phyloP scores from a whole-genome alignment of 1,284 basidiomycete species.

The Kalmanozyma brasiliensis region DNA sequence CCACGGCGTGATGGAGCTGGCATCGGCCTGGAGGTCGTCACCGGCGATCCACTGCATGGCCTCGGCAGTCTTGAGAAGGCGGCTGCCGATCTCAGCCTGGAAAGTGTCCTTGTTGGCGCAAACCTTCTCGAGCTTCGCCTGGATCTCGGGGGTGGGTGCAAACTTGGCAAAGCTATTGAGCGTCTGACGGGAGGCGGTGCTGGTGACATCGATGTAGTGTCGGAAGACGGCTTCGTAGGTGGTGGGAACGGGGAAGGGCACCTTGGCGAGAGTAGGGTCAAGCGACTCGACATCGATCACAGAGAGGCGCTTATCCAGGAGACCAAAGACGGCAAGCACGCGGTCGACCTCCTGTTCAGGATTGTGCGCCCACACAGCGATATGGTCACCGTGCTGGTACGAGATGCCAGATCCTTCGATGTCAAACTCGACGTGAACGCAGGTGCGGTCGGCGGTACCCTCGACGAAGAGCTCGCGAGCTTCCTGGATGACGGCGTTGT shows the following conservation, averaged over 20 bases:
- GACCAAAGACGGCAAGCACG: slow-evolving; percentile 84
- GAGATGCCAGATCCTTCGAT: slow-evolving; percentile 94
- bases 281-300: slow-evolving; percentile 90
- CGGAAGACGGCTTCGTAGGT: slow-evolving; percentile 93
- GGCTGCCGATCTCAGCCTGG: slow-evolving; percentile 77
- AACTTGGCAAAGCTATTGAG: slow-evolving; percentile 86
- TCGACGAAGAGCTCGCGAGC: slow-evolving; percentile 85
- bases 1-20: slow-evolving; percentile 82
- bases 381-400: slow-evolving; percentile 98
- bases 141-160: slow-evolving; percentile 83
- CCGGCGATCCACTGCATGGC: slow-evolving; percentile 86
- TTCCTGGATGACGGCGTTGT: slow-evolving; percentile 80
- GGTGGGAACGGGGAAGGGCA: slow-evolving; percentile 96
- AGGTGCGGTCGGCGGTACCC: slow-evolving; percentile 80
- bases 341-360: slow-evolving; percentile 90
- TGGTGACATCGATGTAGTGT: slow-evolving; percentile 95
- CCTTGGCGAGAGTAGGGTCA: slow-evolving; percentile 96
- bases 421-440: slow-evolving; percentile 93
- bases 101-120: slow-evolving; percentile 90
- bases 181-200: slow-evolving; percentile 90
- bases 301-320: slow-evolving; percentile 76
- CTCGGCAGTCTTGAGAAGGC: slow-evolving; percentile 89
- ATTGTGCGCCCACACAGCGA: slow-evolving; percentile 96
- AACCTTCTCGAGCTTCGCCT: slow-evolving; percentile 79
- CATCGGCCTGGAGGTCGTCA: slow-evolving; percentile 75